These are phyloP conservation scores for Talaromyces verruculosus DNA, from an alignment of 2,329 filamentous ascomycete genomes.

Conservation along the genomic window DNA sequence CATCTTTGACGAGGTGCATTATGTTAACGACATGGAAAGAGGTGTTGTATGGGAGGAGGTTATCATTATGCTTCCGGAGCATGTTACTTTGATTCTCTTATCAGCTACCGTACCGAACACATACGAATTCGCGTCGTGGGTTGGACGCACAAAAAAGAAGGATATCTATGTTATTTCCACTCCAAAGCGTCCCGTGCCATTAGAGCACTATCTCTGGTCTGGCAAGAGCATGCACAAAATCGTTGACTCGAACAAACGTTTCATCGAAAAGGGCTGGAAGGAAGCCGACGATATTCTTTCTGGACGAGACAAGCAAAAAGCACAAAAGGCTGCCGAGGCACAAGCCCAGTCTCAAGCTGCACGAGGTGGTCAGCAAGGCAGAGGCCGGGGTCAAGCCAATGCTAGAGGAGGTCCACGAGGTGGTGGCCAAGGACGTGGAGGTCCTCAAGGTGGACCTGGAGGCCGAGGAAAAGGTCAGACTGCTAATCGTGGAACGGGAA, in stretches of 20 bases:
- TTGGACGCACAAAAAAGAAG: slow-evolving; percentile 95
- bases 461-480: slow-evolving; percentile 56
- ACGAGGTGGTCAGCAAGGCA: slow-evolving; percentile 55
- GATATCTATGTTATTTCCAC: slow-evolving; percentile 99
- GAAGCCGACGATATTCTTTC: slow-evolving; percentile 80
- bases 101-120: slow-evolving; percentile 98
- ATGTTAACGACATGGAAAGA: slow-evolving; percentile 93
- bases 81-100: slow-evolving; percentile 90
- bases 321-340: slow-evolving; percentile 52
- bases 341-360: slow-evolving; percentile 55
- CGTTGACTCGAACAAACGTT: slow-evolving; percentile 87
- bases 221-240: slow-evolving; percentile 92
- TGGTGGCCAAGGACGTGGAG: slow-evolving; percentile 32
- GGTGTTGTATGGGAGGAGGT: slow-evolving; percentile 99
- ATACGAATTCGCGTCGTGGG: slow-evolving; percentile 97
- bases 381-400: slow-evolving; percentile 45
- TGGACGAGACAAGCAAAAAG: slow-evolving; percentile 74
- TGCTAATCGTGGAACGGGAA: slow-evolving; percentile 65
- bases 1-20: slow-evolving; percentile 98
- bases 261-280: slow-evolving; percentile 92
- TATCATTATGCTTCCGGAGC: slow-evolving; percentile 98
- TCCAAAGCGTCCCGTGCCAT: slow-evolving; percentile 85
- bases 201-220: slow-evolving; percentile 96
- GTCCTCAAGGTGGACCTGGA: slow-evolving; percentile 18
- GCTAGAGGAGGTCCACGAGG: slow-evolving; percentile 44